phyloP scores from a whole-genome alignment of 306 rosid genomes.

The Cyamopsis tetragonoloba region DNA sequence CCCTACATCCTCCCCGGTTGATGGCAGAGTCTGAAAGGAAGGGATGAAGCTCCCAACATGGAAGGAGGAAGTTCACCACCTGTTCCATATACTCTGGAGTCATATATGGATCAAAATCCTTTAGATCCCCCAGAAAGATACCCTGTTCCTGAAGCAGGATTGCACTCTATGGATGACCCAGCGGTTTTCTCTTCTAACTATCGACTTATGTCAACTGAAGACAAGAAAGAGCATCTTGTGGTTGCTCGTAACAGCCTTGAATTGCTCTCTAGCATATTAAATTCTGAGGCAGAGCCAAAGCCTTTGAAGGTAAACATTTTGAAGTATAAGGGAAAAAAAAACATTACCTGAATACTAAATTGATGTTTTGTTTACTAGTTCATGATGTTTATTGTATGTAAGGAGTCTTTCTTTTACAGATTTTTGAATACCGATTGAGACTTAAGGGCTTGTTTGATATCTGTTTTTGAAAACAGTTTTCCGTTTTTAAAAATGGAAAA shows the following conservation, averaged over 20 bases:
- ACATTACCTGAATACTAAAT: neutral
- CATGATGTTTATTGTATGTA: neutral
- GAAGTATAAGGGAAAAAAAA: neutral
- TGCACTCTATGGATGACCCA: conserved; percentile 27
- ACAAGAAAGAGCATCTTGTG: conserved; percentile 61
- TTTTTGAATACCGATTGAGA: too few relatives aligned
- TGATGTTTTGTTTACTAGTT: neutral
- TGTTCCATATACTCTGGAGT: conserved; percentile 47
- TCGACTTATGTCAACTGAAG: conserved; percentile 47
- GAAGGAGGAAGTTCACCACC: conserved; percentile 39
- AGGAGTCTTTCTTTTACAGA: neutral
- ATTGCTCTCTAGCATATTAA: conserved; percentile 63
- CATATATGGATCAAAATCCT: conserved; percentile 34
- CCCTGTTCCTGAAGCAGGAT: conserved; percentile 49
- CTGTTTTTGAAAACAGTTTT: too few relatives aligned
- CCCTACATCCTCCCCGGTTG: neutral
- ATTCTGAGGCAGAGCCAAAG: conserved; percentile 62
- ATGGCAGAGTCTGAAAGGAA: conserved; percentile 67
- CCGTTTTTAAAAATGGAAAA: too few relatives aligned
- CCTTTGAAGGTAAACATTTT: conserved; percentile 54
- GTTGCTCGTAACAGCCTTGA: conserved; percentile 78
- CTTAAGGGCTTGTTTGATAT: too few relatives aligned
- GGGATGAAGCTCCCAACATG: conserved; percentile 29
- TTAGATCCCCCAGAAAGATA: conserved; percentile 56
- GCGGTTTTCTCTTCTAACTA: conserved; percentile 35